phyloP scores from a whole-genome alignment of 495 filamentous ascomycete genomes.

The Wilcoxina mikolae region DNA sequence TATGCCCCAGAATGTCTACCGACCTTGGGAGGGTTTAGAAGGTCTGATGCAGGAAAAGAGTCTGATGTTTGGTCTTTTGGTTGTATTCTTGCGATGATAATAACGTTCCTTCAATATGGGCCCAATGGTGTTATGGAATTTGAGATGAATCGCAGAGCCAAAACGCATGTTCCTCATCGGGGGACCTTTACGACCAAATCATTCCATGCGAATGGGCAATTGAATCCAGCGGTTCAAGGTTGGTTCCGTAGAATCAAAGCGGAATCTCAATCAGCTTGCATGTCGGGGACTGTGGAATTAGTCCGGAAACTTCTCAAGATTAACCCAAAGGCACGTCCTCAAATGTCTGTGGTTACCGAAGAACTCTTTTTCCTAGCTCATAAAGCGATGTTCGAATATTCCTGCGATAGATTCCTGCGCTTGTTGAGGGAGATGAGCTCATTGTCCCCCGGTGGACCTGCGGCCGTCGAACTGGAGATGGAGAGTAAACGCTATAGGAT shows the following conservation, averaged over 20 bases:
- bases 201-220: background rate
- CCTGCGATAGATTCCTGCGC: too few relatives aligned
- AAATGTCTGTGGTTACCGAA: background rate
- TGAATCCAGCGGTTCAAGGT: background rate
- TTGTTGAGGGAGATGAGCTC: background rate
- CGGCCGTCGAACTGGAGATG: background rate
- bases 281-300: background rate
- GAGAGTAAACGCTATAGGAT: background rate
- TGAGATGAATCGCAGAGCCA: background rate
- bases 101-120: slow-evolving; percentile 19
- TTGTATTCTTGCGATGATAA: slow-evolving; percentile 25
- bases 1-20: slow-evolving; percentile 13
- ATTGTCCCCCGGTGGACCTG: background rate
- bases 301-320: background rate
- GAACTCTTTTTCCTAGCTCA: background rate
- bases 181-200: background rate
- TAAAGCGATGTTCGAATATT: background rate
- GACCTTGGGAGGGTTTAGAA: slow-evolving; percentile 9
- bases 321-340: background rate
- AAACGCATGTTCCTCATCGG: background rate
- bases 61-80: slow-evolving; percentile 29
- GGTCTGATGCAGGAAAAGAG: slow-evolving; percentile 8
- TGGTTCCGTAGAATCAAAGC: background rate
- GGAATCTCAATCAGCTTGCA: background rate
- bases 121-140: slow-evolving; percentile 9